phyloP scores from a whole-genome alignment of 345 rosid species.

The Conringia planisiliqua region DNA sequence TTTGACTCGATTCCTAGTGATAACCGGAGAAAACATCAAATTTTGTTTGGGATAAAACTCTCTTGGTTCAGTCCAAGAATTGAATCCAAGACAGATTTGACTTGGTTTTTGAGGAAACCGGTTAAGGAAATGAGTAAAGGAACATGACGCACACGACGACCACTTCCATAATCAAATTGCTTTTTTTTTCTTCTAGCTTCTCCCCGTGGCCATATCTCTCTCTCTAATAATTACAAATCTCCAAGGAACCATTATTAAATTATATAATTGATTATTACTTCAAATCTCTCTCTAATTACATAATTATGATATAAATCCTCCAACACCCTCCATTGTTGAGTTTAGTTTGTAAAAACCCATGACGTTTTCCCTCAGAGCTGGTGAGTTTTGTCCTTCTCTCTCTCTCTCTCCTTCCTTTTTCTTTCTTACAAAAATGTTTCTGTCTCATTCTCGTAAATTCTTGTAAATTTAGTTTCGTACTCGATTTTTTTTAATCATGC shows the following conservation, averaged over 20 bases:
- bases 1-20: background rate
- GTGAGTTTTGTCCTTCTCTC: slow-evolving; percentile 20
- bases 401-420: background rate
- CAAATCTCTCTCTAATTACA: background rate
- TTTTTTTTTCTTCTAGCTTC: background rate
- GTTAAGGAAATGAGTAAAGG: background rate
- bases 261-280: background rate
- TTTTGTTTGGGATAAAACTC: background rate
- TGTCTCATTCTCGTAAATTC: slow-evolving; percentile 4
- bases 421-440: background rate
- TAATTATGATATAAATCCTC: slow-evolving; percentile 5
- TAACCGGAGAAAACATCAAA: background rate
- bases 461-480: background rate
- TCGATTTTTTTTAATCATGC: background rate
- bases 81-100: background rate
- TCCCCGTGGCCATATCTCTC: slow-evolving; percentile 19
- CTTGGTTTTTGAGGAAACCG: background rate
- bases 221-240: slow-evolving; percentile 18
- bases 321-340: background rate
- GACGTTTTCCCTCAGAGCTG: slow-evolving; percentile 16
- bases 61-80: background rate
- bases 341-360: slow-evolving; percentile 25
- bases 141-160: slow-evolving; percentile 32
- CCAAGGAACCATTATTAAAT: background rate
- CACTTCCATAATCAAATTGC: background rate